Evolutionary conservation across 2,329 filamentous ascomycete genomes (phyloP).

Genomic region (Xylaria sp.): DNA sequence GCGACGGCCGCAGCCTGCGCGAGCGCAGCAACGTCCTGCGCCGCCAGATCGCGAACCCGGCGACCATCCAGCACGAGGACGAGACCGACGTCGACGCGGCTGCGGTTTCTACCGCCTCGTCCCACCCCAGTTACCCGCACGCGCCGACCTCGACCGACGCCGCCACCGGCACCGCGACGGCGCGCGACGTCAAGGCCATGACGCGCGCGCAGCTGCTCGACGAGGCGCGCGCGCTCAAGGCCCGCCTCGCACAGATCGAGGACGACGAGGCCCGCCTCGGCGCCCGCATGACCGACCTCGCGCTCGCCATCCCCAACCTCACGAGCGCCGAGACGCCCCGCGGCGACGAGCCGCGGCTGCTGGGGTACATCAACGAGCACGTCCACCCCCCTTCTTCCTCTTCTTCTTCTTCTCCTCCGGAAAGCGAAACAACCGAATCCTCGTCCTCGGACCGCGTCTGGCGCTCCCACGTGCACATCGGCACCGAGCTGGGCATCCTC

Average conservation of each 20-base stretch:
- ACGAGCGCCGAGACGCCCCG: slow-evolving; percentile 77
- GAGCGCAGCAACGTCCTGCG: slow-evolving; percentile 69
- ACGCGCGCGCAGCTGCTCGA: slow-evolving; percentile 58
- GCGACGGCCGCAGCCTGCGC: slow-evolving; percentile 61
- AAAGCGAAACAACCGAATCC: slow-evolving; percentile 5
- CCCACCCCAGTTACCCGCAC: too few relatives aligned
- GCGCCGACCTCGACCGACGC: slow-evolving; percentile 20
- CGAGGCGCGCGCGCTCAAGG: slow-evolving; percentile 68
- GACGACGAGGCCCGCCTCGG: slow-evolving; percentile 61
- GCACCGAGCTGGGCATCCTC: slow-evolving; percentile 81
- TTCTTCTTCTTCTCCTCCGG: slow-evolving; percentile 27
- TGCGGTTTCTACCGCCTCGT: too few relatives aligned
- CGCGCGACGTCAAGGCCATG: slow-evolving; percentile 35
- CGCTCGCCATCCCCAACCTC: slow-evolving; percentile 81
- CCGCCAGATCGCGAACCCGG: slow-evolving; percentile 57
- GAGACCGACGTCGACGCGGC: slow-evolving; percentile 33
- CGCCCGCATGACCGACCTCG: slow-evolving; percentile 72
- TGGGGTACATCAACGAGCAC: slow-evolving; percentile 80
- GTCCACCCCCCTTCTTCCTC: slow-evolving; percentile 41
- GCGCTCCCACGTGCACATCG: slow-evolving; percentile 85
- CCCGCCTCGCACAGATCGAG: slow-evolving; percentile 62
- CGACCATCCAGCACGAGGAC: slow-evolving; percentile 47
- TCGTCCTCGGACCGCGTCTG: slow-evolving; percentile 51
- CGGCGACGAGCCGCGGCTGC: slow-evolving; percentile 64
- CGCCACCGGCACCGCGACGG: slow-evolving; percentile 32